Percentiles rank a stretch among this genome's conserved stretches.
phyloP scores from a whole-genome alignment of 2,329 filamentous ascomycete species.

The Diplocarpon mali region DNA sequence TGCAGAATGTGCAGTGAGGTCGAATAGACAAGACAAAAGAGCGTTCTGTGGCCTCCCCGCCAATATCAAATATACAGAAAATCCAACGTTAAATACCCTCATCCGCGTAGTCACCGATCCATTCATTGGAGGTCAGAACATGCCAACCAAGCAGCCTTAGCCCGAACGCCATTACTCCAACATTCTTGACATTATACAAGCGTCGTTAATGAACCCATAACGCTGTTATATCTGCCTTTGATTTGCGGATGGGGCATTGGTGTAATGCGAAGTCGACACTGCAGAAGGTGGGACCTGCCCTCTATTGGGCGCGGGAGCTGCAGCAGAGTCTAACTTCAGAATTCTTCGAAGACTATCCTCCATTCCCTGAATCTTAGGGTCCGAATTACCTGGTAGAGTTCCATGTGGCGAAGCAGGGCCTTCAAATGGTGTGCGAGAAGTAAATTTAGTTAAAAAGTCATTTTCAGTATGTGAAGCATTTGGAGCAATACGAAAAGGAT shows the following conservation, averaged over 20 bases:
- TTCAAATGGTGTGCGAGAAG: slow-evolving; percentile 13
- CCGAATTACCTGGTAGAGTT: slow-evolving; percentile 14
- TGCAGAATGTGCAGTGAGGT: slow-evolving; percentile 24
- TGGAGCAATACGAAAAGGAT: slow-evolving; percentile 16
- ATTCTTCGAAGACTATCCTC: slow-evolving; percentile 27
- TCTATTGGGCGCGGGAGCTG: slow-evolving; percentile 10
- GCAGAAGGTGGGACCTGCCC: slow-evolving; percentile 8
- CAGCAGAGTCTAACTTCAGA: slow-evolving; percentile 24
- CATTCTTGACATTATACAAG: slow-evolving; percentile 10
- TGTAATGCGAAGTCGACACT: slow-evolving; percentile 17
- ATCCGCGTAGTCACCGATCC: neutral
- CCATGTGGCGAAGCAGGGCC: slow-evolving; percentile 10
- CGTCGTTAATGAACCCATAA: slow-evolving; percentile 19
- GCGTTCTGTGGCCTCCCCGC: neutral
- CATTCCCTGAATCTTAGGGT: slow-evolving; percentile 22
- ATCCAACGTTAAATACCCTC: neutral
- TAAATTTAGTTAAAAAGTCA: slow-evolving; percentile 8
- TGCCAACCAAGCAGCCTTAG: neutral
- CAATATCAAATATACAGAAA: neutral
- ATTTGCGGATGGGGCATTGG: slow-evolving; percentile 19
- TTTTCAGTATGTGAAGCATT: slow-evolving; percentile 9
- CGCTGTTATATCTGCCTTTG: slow-evolving; percentile 20
- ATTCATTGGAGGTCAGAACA: slow-evolving; percentile 1
- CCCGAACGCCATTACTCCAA: slow-evolving; percentile 11
- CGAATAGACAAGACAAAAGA: slow-evolving; percentile 12